phyloP scores from a whole-genome alignment of 2,329 filamentous ascomycete species.

The Exophiala aquamarina region DNA sequence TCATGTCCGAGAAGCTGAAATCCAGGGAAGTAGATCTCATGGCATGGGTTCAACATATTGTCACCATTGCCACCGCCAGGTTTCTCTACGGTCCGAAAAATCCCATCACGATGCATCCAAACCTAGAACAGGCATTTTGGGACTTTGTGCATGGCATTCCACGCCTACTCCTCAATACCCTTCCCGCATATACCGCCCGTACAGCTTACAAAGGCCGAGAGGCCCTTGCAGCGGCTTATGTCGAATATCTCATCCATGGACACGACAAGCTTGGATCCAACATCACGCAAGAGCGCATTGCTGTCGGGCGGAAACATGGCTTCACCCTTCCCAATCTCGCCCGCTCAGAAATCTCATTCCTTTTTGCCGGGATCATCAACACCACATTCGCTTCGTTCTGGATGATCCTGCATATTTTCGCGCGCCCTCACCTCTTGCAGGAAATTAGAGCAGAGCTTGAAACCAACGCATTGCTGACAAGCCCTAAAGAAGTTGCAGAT shows the following conservation, averaged over 20 bases:
- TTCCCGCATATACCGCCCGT: constrained; percentile 39
- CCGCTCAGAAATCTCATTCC: constrained; percentile 42
- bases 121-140: constrained; percentile 27
- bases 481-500: background rate
- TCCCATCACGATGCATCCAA: constrained; percentile 8
- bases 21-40: too few relatives aligned
- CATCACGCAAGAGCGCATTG: constrained; percentile 39
- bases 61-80: constrained; percentile 14
- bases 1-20: too few relatives aligned
- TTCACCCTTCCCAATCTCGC: constrained; percentile 40
- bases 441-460: constrained; percentile 36
- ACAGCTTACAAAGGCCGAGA: constrained; percentile 40
- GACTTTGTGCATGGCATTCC: constrained; percentile 40
- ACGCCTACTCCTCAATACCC: constrained; percentile 32
- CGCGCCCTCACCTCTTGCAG: constrained; percentile 31
- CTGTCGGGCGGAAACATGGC: constrained; percentile 32
- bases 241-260: constrained; percentile 41
- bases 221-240: constrained; percentile 36
- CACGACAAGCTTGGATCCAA: constrained; percentile 41
- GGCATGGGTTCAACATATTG: constrained; percentile 11
- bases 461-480: constrained; percentile 5
- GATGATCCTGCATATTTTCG: constrained; percentile 40
- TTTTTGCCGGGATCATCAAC: constrained; percentile 43
- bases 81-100: constrained; percentile 16
- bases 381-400: constrained; percentile 43